Base-by-base conservation (phyloP, 148 eudicot genomes). In the Heliamphora exappendiculata region DNA sequence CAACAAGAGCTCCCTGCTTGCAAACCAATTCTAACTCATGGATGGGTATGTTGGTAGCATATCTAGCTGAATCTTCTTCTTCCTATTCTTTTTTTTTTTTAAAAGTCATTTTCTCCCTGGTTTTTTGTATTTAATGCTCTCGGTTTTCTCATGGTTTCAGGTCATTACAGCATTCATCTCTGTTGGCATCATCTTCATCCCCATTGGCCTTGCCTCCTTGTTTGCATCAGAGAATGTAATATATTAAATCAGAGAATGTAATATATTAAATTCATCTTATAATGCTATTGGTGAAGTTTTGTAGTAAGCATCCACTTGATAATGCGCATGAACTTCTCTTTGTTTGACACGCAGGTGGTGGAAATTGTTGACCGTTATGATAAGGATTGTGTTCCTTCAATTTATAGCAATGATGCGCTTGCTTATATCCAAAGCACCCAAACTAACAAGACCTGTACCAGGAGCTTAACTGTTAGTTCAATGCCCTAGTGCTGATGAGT, bases 1-100 rank as follows among this genome's bases (percentile, higher is more conserved):
- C 98, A 93, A 72, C 98, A 93, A 83, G 98, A 93, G 76, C 98
- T 93, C 81, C 91, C 98, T 34, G 98, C 96, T 83, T 91, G 90
- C 86, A 91, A 89, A 76, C 96, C 98, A 59, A 87, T 91, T 63
- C 71, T 93, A 78, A 89, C 98, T 73, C 96, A 95, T 20, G 73
- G 80, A 86, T 84, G 89, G 93, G 98, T 93, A 89, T 37, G 82
- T 44, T 57, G 8, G 37, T 50, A 11, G 75, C 71, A 36, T 74
- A 41, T 54, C 62, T 29, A 74, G 36, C 73, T 49, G 66, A 20
- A 28, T 73, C 45, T 55, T 26, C 26, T 57, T 39, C 5, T 29
- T n/a, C n/a, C n/a, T n/a, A n/a, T n/a, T n/a, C n/a, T n/a, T n/a
- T n/a, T n/a, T n/a, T n/a, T n/a, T n/a, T n/a, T n/a, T 29, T 49